Conservation (phyloP, 1,284 basidiomycete species). For the Apiotrichum laibachii region DNA sequence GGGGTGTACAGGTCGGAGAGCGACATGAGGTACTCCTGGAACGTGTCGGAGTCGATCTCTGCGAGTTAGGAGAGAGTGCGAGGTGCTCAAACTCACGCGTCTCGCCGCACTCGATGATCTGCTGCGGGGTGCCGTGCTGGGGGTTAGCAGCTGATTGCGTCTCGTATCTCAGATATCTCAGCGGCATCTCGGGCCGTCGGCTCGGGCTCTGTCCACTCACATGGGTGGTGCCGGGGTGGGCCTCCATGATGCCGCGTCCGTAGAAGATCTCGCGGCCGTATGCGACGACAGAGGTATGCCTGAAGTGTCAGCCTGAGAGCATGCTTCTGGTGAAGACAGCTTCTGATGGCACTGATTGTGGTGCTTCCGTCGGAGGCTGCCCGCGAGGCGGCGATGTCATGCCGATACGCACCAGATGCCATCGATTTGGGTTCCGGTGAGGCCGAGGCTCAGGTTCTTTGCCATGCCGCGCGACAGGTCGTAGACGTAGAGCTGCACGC, state of each 20-base stretch:
- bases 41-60: constrained; percentile 75
- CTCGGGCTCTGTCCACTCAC: no score
- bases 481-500: constrained; percentile 79
- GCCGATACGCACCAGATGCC: constrained; percentile 68
- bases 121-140: constrained; percentile 73
- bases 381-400: no score
- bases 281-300: constrained; percentile 79
- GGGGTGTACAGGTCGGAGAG: constrained; percentile 77
- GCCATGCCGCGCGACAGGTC: constrained; percentile 85
- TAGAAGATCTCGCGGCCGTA: constrained; percentile 84
- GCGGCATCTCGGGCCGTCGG: no score
- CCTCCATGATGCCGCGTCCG: constrained; percentile 71
- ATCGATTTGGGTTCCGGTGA: constrained; percentile 81
- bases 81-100: constrained; percentile 52
- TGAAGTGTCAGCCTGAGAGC: constrained; percentile 17
- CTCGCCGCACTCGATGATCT: constrained; percentile 74
- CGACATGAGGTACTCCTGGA: constrained; percentile 72
- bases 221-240: constrained; percentile 72
- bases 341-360: not conserved
- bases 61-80: not conserved
- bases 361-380: not conserved
- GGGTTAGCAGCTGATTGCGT: constrained; percentile 4
- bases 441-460: constrained; percentile 66
- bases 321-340: not conserved
- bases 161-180: not conserved